phyloP scores from a whole-genome alignment of 768 basidiomycete genomes.

The Porpolomopsis calyptriformis region DNA sequence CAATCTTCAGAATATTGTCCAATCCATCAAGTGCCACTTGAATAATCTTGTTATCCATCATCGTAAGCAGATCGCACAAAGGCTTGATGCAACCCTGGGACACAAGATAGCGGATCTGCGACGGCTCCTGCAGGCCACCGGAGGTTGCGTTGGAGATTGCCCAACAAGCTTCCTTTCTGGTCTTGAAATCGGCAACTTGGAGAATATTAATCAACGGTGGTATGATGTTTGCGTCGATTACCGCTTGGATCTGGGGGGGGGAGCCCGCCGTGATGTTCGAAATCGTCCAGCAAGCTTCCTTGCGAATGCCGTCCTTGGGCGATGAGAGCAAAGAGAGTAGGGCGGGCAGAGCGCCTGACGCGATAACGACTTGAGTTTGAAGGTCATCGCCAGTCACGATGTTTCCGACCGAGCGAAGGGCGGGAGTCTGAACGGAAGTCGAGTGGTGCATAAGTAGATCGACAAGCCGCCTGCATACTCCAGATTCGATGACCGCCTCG shows the following conservation, averaged over 20 bases:
- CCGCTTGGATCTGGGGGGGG: conserved; percentile 91
- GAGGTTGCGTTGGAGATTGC: conserved; percentile 99
- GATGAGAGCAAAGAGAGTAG: conserved; percentile 88
- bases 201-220: conserved; percentile 98
- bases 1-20: conserved; percentile 96
- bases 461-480: conserved; percentile 93
- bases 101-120: conserved; percentile 96
- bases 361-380: conserved; percentile 98
- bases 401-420: conserved; percentile 96
- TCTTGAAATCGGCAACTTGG: conserved; percentile 97
- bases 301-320: conserved; percentile 96
- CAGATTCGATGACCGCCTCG: conserved; percentile 97
- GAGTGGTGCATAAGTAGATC: conserved; percentile 94
- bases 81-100: conserved; percentile 98
- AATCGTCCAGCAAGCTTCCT: conserved; percentile 99
- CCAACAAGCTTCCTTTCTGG: conserved; percentile 99
- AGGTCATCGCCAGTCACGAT: conserved; percentile 99
- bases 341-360: conserved; percentile 92
- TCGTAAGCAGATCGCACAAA: conserved; percentile 87
- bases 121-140: conserved; percentile 90
- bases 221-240: conserved; percentile 97
- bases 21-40: conserved; percentile 96
- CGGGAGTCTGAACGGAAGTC: conserved; percentile 95
- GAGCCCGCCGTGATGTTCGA: conserved; percentile 97
- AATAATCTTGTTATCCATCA: conserved; percentile 99